Percentiles rank a stretch among this genome's conserved stretches.
Evolutionary conservation across 345 rosid genomes (phyloP).

Genomic region (Melastoma malabathricum): DNA sequence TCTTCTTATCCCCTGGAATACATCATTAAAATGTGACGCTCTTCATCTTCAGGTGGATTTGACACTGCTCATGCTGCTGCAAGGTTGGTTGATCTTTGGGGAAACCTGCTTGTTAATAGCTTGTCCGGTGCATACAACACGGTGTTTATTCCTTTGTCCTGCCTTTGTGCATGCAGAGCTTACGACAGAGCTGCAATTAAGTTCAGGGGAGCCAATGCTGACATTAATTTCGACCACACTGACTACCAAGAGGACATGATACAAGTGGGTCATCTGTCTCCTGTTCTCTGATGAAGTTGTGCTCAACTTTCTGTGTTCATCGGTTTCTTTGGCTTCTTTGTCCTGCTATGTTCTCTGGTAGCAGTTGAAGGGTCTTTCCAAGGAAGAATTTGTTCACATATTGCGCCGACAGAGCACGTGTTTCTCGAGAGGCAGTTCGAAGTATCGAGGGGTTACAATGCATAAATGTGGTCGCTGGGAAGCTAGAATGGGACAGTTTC

Average conservation of each 20-base stretch:
- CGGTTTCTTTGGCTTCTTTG: conserved; percentile 5
- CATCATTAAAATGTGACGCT: conserved; percentile 6
- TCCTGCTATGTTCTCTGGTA: conserved; percentile 3
- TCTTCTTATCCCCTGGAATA: neutral
- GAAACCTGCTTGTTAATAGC: too few species aligned
- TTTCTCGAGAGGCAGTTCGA: conserved; percentile 84
- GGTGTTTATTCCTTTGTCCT: conserved; percentile 1
- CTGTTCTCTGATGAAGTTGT: too few species aligned
- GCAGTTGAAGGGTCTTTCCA: conserved; percentile 59
- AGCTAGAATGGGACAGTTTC: conserved; percentile 96
- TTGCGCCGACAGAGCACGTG: conserved; percentile 95
- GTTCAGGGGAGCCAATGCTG: conserved; percentile 91
- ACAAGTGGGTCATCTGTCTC: conserved; percentile 25
- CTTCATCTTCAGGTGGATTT: conserved; percentile 60
- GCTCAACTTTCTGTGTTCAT: neutral
- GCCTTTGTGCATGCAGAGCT: conserved; percentile 35
- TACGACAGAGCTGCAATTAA: conserved; percentile 96
- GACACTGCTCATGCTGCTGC: conserved; percentile 98
- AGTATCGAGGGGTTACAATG: conserved; percentile 80
- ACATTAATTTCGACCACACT: conserved; percentile 64
- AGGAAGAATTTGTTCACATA: conserved; percentile 91
- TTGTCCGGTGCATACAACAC: neutral
- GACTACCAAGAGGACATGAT: conserved; percentile 87
- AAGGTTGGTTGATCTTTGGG: conserved; percentile 28
- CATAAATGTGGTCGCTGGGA: conserved; percentile 98